Base-by-base conservation (phyloP, 495 filamentous ascomycete genomes). In the Aspergillus steynii region DNA sequence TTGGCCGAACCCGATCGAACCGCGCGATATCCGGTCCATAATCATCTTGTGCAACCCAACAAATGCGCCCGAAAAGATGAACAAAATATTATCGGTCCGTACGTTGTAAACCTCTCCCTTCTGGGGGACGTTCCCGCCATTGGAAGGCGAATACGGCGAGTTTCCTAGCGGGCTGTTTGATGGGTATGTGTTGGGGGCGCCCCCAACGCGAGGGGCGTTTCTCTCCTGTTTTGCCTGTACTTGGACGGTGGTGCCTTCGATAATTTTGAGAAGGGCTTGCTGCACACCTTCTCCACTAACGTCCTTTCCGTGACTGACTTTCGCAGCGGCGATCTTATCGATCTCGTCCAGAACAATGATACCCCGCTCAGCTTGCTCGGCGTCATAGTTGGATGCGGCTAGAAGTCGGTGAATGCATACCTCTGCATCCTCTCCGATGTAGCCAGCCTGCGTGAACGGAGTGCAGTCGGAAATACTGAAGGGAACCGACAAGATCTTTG, bases 381-480 rank as follows among this genome's bases (percentile, higher is more conserved):
- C 85, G 65, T 96, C 90, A 77, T 96, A 96, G 72, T 96, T 90
- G 25, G 93, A 88, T 53, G 96, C 93, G 60, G 92, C 89, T 8
- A 99, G 79, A 32, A 99, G 82, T 29, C 94, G 85, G 65, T 96
- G 91, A 25, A 99, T 91, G 66, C 93, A 96, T 0, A 90, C 86
- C 67, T 99, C 95, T 50, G 90, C 93, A 68, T 99, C 95, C 70
- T 97, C 93, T 58, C 95, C 95, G 59, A 99, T 96, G 69, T 99
- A 99, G 14, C 95, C 95, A 5, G 95, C 93, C 79, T 97, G 93
- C 2, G 95, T 99, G 63, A 99, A 94, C 4, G 95, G 89, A 14
- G 96, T 98, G 75, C 96, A 98, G 71, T 99, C 96, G 60, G 92
- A 95, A 73, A 98, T 98, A 61, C 90, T 94, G 71, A 99, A 97